Percentiles rank a stretch among this genome's conserved stretches.
These are phyloP conservation scores for Globisporangium sylvaticum DNA, from an alignment of 352 stramenopile species.

Conservation along the genomic window DNA sequence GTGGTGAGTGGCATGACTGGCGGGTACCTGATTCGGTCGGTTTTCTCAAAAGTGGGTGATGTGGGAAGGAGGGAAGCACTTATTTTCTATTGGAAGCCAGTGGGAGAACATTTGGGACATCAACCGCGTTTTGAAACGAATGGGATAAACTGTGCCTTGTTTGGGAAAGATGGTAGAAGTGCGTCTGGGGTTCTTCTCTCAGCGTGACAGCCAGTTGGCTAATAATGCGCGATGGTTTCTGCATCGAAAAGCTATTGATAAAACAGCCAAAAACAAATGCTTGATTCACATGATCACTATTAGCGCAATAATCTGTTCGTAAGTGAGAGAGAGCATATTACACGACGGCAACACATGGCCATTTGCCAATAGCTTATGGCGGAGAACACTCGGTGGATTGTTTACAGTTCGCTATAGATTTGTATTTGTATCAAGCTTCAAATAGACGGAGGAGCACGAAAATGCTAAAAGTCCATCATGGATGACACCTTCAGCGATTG, in stretches of 20 bases:
- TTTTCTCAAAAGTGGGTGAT: not conserved
- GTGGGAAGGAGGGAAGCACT: not conserved
- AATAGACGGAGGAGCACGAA: not conserved
- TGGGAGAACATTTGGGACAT: not conserved
- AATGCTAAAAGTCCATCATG: not conserved
- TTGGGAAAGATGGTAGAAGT: not conserved
- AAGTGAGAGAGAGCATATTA: not conserved
- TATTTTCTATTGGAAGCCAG: not conserved
- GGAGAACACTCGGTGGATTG: too few relatives aligned
- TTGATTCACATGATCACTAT: not conserved
- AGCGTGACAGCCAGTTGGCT: not conserved
- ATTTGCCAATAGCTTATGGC: not conserved
- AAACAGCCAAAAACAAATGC: not conserved
- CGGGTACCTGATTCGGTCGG: not conserved
- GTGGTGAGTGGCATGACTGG: not conserved
- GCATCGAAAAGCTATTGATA: not conserved
- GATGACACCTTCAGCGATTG: not conserved
- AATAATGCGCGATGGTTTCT: constrained; percentile 2
- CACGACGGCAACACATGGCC: not conserved
- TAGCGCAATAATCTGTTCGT: not conserved
- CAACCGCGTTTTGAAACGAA: not conserved
- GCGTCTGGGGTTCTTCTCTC: not conserved
- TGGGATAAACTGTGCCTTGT: not conserved
- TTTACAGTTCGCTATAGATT: too few relatives aligned
- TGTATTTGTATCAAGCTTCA: too few relatives aligned